A percentile compares a stretch with the other conserved stretches of the same genome.
phyloP scores from a whole-genome alignment of 208 protist genomes.

The Porcisia deanei region DNA sequence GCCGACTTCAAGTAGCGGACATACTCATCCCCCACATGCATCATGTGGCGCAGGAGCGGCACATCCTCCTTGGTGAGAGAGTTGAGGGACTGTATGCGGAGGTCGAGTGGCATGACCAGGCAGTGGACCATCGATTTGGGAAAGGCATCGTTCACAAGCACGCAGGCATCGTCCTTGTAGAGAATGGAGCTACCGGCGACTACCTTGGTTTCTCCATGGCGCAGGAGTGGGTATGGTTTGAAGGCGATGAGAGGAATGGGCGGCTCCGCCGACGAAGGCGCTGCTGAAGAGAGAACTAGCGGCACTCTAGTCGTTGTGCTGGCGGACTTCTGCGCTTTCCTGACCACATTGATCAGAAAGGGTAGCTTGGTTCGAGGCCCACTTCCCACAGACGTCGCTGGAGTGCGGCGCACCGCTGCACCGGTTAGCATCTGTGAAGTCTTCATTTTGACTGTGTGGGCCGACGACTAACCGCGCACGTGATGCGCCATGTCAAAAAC shows the following conservation, averaged over 20 bases:
- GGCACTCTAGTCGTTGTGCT: conserved; percentile 26
- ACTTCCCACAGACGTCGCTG: conserved; percentile 20
- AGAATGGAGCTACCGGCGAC: conserved; percentile 50
- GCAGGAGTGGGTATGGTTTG: conserved; percentile 44
- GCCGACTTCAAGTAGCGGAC: conserved; percentile 44
- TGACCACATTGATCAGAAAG: conserved; percentile 75
- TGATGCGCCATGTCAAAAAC: background rate
- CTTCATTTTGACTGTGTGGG: conserved; percentile 6
- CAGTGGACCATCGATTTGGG: conserved; percentile 88
- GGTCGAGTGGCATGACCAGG: conserved; percentile 80
- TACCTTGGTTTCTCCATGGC: conserved; percentile 35
- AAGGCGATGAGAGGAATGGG: conserved; percentile 35
- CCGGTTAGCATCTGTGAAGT: conserved; percentile 1
- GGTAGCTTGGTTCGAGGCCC: conserved; percentile 68
- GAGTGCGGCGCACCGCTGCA: conserved; percentile 8
- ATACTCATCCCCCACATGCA: conserved; percentile 55
- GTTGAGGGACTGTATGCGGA: conserved; percentile 63
- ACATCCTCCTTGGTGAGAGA: conserved; percentile 52
- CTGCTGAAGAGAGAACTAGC: conserved; percentile 1
- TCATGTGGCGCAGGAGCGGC: conserved; percentile 58
- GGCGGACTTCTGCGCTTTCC: conserved; percentile 34
- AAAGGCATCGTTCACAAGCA: conserved; percentile 85
- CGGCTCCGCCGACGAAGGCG: conserved; percentile 2
- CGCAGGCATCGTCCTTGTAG: conserved; percentile 74
- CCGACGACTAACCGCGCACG: background rate